Percentiles rank a stretch among this genome's conserved stretches.
These are phyloP conservation scores for Iberis amara DNA, from an alignment of 441 rosid genomes.

Conservation along the genomic window DNA sequence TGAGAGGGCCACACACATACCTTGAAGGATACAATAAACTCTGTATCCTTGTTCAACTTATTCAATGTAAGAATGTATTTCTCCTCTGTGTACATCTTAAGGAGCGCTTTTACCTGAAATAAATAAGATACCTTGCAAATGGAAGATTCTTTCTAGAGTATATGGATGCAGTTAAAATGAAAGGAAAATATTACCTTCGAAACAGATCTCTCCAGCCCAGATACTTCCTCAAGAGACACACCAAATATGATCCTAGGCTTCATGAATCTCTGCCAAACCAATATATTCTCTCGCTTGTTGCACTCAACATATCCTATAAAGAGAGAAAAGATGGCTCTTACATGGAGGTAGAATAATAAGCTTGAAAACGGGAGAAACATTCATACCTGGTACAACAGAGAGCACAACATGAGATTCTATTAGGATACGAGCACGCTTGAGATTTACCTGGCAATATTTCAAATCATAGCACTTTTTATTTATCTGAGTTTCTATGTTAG, in stretches of 20 bases:
- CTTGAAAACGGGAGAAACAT: slow-evolving; percentile 11
- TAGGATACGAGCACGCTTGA: slow-evolving; percentile 87
- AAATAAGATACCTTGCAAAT: slow-evolving; percentile 1
- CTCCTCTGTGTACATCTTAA: slow-evolving; percentile 56
- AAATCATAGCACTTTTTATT: slow-evolving; percentile 14
- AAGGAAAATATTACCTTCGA: slow-evolving; percentile 39
- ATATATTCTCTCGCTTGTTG: slow-evolving; percentile 70
- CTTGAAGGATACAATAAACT: slow-evolving; percentile 71
- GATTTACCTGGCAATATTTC: slow-evolving; percentile 56
- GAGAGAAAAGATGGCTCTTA: slow-evolving; percentile 12
- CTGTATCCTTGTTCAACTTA: slow-evolving; percentile 39
- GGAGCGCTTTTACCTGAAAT: slow-evolving; percentile 51
- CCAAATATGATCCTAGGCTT: slow-evolving; percentile 72
- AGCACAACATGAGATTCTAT: slow-evolving; percentile 60
- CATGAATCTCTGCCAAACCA: slow-evolving; percentile 66
- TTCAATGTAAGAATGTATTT: slow-evolving; percentile 58
- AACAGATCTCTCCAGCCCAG: slow-evolving; percentile 48
- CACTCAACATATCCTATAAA: slow-evolving; percentile 68
- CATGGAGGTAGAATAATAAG: background rate
- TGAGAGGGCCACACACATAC: slow-evolving; percentile 29
- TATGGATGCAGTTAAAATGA: background rate
- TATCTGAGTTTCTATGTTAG: background rate
- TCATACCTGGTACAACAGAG: slow-evolving; percentile 59
- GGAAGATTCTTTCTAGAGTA: slow-evolving; percentile 12
- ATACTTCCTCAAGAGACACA: slow-evolving; percentile 62